Evolutionary conservation across 2,329 filamentous ascomycete species (phyloP), one percentile per base, ranked within the genome.

Genomic region (Calonectria montana): DNA sequence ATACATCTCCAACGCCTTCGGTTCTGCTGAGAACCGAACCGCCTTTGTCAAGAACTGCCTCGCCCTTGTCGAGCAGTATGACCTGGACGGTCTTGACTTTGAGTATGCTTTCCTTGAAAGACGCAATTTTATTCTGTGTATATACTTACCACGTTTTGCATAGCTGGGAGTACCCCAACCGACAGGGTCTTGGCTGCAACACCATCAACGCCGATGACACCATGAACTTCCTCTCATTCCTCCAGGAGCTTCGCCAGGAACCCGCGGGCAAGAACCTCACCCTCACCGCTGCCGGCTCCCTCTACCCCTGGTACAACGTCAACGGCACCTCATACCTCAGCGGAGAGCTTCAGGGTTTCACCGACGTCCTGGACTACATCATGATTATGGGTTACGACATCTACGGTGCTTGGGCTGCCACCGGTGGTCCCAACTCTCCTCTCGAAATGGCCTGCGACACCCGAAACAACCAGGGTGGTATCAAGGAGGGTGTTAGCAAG

Each of bases 361-460:
- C 72, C 21, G 35, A 66, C 16, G 75, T 77, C 7, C 16, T 77
- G 9, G 67, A 77, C 27, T 76, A 77, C 48, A 50, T 77, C 29
- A 76, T 77, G 72, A 53, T 77, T n/a, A 77, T 77, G 75, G 75
- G 73, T 66, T 77, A 77, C n/a, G 75, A 77, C 1, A 45, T 76
- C n/a, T 66, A 69, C 2, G 75, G 75, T 4, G 72, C 70, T 7
- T 77, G 75, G 75, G 31, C 74, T 16, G 12, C 73, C 0, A 69
- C 66, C 1, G 75, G 74, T 4, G 75, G 75, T 1, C 75, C 75
- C 2, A 75, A 77, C 21, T 53, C 75, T 2, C 41, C 75, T 3
- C 68, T 77, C 0, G 62, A 35, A 8, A 50, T 53, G 16, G 27
- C 57, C 0, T 77, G 75, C 25, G 75, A 77, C 31, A 15, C 66